Base-by-base conservation (phyloP, 495 filamentous ascomycete species). In the Aspergillus cavernicola region DNA sequence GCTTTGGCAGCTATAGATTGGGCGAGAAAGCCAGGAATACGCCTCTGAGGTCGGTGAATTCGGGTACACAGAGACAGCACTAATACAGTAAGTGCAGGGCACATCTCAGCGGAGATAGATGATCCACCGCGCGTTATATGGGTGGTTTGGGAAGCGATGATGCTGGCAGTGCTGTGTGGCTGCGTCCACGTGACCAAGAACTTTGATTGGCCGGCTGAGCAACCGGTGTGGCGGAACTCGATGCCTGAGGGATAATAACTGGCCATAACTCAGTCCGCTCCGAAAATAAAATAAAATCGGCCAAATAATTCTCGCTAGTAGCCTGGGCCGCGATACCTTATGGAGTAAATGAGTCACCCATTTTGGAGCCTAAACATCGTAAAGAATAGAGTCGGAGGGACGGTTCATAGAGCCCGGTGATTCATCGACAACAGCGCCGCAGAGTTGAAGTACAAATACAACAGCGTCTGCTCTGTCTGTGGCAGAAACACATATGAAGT, bases 381-480 rank as follows among this genome's bases (percentile, higher is more conserved):
- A 35, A 47, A 33, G 28, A 47, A 47, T 36, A 33, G 41, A 16
- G 31, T 16, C 41, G 3, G 26, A 44, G 28, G 6, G 4, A 18
- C 3, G 4, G 4, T 16, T 20, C 29, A n/a, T 19, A 16, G 35
- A 20, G 22, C 23, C 42, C 15, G 31, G 4, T 47, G 31, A 47
- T n/a, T 47, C 31, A 47, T 13, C 31, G 19, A 31, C 31, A n/a
- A 23, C 44, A 48, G 45, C n/a, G 35, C 45, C 32, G 32, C 35
- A 50, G 15, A n/a, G 23, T 12, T 37, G 31, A 49, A 31, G 42
- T 49, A 49, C 45, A 50, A 50, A 50, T 50, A 50, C 31, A 50
- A 16, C 45, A 23, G 23, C 6, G n/a, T n/a, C n/a, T n/a, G n/a
- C n/a, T n/a, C n/a, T n/a, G n/a, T n/a, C n/a, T n/a, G n/a, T n/a